These are phyloP conservation scores for Pestalotiopsis sp. DNA, from an alignment of 2,329 filamentous ascomycete species.

Conservation along the genomic window DNA sequence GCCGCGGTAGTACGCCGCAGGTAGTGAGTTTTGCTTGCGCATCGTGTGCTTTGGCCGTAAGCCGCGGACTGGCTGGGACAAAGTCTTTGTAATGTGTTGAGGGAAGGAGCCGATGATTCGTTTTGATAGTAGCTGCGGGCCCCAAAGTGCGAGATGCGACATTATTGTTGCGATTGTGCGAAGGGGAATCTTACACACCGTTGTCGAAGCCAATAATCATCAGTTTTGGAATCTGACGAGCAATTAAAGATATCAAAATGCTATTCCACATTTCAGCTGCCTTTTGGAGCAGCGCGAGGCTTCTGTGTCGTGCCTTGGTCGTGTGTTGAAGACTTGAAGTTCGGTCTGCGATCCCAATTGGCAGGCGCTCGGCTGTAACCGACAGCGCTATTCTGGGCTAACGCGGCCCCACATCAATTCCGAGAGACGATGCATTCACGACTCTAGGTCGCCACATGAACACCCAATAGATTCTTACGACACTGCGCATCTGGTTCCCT, in stretches of 20 bases:
- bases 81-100: not conserved
- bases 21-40: not conserved
- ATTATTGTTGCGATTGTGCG: not conserved
- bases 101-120: not conserved
- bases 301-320: too few relatives aligned
- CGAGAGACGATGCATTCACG: not conserved
- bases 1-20: not conserved
- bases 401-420: not conserved
- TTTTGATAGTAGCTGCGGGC: not conserved
- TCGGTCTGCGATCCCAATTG: not conserved
- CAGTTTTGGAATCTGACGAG: not conserved
- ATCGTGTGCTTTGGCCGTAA: not conserved
- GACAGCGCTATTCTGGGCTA: not conserved
- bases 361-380: not conserved
- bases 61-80: not conserved
- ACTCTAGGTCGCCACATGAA: not conserved
- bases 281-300: too few relatives aligned
- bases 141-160: not conserved
- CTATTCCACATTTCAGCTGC: too few relatives aligned
- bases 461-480: not conserved
- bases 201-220: not conserved
- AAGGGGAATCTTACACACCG: accelerated
- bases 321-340: too few relatives aligned
- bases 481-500: not conserved
- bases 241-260: too few relatives aligned